phyloP scores from a whole-genome alignment of 495 filamentous ascomycete genomes.

The Terfezia claveryi region DNA sequence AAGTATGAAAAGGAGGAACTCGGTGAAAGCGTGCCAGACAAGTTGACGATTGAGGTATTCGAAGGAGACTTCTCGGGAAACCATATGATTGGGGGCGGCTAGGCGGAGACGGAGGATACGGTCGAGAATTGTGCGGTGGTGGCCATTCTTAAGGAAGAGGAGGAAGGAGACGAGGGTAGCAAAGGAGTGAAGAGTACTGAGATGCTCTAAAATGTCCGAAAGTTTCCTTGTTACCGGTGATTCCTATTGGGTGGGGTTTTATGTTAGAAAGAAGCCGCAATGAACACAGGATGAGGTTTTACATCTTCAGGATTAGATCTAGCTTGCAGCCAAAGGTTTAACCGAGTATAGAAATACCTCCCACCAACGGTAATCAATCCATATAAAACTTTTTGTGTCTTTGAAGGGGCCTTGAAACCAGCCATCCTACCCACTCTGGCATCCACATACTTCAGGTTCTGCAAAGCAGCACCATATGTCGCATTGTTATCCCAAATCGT shows the following conservation, averaged over 20 bases:
- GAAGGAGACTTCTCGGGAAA: conserved; percentile 77
- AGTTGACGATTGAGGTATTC: conserved; percentile 95
- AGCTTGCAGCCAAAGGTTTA: conserved; percentile 16
- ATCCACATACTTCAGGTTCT: conserved; percentile 77
- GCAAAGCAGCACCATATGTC: conserved; percentile 79
- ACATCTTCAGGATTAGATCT: conserved; percentile 16
- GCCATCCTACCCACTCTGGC: conserved; percentile 44
- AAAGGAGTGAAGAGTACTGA: conserved; percentile 52
- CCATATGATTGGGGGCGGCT: conserved; percentile 55
- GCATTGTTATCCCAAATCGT: conserved; percentile 92
- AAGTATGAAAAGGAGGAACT: conserved; percentile 88
- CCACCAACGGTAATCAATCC: conserved; percentile 72
- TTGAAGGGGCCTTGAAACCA: conserved; percentile 38
- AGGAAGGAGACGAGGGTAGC: conserved; percentile 69
- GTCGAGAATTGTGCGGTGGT: conserved; percentile 79
- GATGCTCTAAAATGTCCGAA: conserved; percentile 41
- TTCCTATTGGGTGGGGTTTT: conserved; percentile 15
- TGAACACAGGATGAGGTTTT: background rate
- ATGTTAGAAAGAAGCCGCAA: background rate
- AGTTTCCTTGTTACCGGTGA: conserved; percentile 10
- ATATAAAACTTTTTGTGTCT: conserved; percentile 64
- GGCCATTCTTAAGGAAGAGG: conserved; percentile 70
- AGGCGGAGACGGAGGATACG: conserved; percentile 69
- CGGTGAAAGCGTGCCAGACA: conserved; percentile 97
- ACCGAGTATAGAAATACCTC: conserved; percentile 32